Evolutionary conservation across 441 rosid species (phyloP).

Genomic region (Erodium moschatum): DNA sequence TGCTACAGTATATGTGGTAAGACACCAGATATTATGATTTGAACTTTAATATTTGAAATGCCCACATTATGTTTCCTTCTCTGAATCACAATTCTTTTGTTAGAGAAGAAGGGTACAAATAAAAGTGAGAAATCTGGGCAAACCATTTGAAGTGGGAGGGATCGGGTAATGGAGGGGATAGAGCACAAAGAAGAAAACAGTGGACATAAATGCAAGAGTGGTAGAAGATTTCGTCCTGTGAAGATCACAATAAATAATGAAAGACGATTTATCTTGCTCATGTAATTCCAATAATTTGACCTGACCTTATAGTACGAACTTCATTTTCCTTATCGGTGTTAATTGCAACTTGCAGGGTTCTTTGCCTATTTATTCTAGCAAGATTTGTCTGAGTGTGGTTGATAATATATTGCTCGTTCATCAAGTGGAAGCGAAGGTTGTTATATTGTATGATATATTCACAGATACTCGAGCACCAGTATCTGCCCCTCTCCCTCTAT

Average conservation of each 20-base stretch:
- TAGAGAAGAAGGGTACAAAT: neutral
- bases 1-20: neutral
- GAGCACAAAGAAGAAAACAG: neutral
- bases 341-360: conserved; percentile 57
- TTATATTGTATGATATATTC: conserved; percentile 78
- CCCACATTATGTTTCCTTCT: neutral
- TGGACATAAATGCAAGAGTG: neutral
- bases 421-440: conserved; percentile 93
- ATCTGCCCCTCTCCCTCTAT: conserved; percentile 92
- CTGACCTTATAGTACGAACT: neutral
- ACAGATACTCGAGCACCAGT: conserved; percentile 88
- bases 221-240: neutral
- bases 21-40: neutral
- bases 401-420: conserved; percentile 90
- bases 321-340: conserved; percentile 9
- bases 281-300: neutral
- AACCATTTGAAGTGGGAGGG: neutral
- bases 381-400: conserved; percentile 70
- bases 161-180: neutral
- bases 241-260: neutral
- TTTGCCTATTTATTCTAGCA: conserved; percentile 84
- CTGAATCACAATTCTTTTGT: neutral
- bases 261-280: neutral
- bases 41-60: neutral
- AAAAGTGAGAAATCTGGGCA: neutral